phyloP scores from a whole-genome alignment of 192 early-diverging fungal genomes.

The Rhizophagus clarus region DNA sequence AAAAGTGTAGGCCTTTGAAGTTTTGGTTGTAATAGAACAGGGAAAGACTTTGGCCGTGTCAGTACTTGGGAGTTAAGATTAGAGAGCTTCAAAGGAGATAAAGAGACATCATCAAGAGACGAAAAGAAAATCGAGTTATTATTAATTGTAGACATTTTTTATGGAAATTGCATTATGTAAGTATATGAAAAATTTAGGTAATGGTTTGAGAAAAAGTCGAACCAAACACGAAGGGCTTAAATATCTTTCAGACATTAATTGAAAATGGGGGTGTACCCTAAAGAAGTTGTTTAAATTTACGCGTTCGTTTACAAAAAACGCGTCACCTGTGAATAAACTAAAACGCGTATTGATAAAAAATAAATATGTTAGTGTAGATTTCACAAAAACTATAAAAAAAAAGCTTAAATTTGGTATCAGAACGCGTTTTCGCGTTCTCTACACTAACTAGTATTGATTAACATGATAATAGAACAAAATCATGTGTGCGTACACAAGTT shows the following conservation, averaged over 20 bases:
- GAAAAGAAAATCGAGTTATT: neutral
- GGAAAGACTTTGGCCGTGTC: neutral
- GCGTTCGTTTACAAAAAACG: neutral
- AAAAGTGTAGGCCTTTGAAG: neutral
- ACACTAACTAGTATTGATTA: too few relatives aligned
- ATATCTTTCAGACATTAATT: neutral
- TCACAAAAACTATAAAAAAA: too few relatives aligned
- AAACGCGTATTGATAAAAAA: neutral
- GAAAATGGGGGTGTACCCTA: neutral
- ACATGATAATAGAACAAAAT: too few relatives aligned
- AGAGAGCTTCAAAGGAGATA: neutral
- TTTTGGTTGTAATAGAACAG: neutral
- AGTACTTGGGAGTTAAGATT: neutral
- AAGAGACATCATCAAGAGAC: neutral
- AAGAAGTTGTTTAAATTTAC: constrained; percentile 1
- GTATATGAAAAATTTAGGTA: too few relatives aligned
- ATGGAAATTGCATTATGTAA: too few relatives aligned
- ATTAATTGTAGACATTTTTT: neutral
- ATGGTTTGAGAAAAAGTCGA: neutral
- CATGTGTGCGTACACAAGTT: too few relatives aligned
- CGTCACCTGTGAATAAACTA: neutral
- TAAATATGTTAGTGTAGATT: too few relatives aligned
- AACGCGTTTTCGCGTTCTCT: too few relatives aligned
- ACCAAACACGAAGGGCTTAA: neutral
- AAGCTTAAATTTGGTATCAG: too few relatives aligned